Conservation (phyloP, 192 early-diverging fungal species). For the Helicostylum pulchrum region DNA sequence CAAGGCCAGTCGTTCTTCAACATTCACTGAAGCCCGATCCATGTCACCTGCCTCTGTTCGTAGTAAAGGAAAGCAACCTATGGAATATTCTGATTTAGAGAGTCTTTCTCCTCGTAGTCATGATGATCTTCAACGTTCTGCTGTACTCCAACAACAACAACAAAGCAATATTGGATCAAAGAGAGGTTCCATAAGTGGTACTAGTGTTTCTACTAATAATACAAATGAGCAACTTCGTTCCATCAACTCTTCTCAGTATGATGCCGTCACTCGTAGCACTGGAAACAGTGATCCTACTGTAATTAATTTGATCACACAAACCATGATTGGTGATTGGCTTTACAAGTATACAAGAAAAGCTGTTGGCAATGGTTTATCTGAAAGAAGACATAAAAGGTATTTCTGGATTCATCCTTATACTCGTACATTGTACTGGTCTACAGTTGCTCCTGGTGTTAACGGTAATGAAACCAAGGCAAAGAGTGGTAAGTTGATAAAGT, state of each 20-base stretch:
- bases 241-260: conserved; percentile 1
- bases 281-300: conserved; percentile 2
- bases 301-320: conserved; percentile 49
- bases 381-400: conserved; percentile 64
- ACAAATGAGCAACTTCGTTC: conserved; percentile 15
- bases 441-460: conserved; percentile 50
- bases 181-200: background rate
- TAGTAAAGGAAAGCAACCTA: conserved; percentile 10
- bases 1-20: background rate
- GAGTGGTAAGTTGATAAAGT: conserved; percentile 36
- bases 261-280: conserved; percentile 35
- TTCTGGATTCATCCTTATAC: conserved; percentile 82
- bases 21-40: background rate
- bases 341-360: conserved; percentile 65
- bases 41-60: background rate
- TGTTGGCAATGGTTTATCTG: conserved; percentile 44
- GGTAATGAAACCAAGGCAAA: conserved; percentile 36
- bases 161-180: background rate
- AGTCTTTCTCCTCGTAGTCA: conserved; percentile 4
- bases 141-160: background rate
- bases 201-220: conserved; percentile 18
- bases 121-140: conserved; percentile 1
- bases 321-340: conserved; percentile 75
- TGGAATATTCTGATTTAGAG: conserved; percentile 11
- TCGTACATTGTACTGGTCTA: conserved; percentile 72